Percentiles rank a stretch among this genome's conserved stretches.
These are phyloP conservation scores for Colletotrichum noveboracense DNA, from an alignment of 2,329 filamentous ascomycete species.

Conservation along the genomic window DNA sequence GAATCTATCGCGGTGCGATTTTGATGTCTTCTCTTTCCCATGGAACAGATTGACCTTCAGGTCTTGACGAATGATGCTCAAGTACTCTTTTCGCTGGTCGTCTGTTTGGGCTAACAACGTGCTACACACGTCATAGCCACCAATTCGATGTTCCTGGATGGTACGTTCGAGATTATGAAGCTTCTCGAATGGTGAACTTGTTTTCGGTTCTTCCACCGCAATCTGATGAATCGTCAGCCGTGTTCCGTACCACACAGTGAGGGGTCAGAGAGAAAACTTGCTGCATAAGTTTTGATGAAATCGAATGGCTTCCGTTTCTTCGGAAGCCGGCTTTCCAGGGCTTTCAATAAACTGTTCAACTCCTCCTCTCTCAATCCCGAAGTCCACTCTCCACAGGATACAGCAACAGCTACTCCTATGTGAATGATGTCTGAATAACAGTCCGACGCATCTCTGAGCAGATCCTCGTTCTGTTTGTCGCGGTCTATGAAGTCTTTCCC, in stretches of 20 bases:
- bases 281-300: not conserved
- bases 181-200: rapidly evolving
- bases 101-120: not conserved
- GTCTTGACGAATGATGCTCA: not conserved
- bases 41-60: not conserved
- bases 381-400: not conserved
- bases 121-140: not conserved
- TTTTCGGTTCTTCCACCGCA: rapidly evolving
- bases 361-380: not conserved
- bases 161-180: not conserved
- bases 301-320: not conserved
- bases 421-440: not conserved
- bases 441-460: not conserved
- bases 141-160: not conserved
- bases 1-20: not conserved
- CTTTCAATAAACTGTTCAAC: not conserved
- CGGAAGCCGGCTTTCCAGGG: not conserved
- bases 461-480: rapidly evolving
- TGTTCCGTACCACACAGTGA: too few species aligned
- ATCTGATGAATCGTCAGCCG: too few species aligned
- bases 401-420: not conserved
- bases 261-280: too few species aligned
- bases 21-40: not conserved
- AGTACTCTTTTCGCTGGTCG: rapidly evolving
- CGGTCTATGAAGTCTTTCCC: not conserved